These are phyloP conservation scores for Priceomyces medius DNA, from an alignment of 805 yeast species.

Conservation along the genomic window DNA sequence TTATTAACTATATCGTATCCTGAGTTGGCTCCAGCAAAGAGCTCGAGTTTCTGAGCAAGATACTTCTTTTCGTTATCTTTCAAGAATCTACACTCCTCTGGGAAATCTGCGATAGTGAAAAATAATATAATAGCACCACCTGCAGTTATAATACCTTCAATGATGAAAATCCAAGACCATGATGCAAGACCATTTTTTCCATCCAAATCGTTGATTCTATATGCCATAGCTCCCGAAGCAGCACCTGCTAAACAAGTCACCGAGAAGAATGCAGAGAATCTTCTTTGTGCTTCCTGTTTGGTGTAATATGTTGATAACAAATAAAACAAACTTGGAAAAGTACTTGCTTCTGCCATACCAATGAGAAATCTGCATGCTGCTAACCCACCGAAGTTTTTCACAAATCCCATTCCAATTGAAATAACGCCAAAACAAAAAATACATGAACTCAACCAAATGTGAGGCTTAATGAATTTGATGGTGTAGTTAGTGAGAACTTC, in stretches of 20 bases:
- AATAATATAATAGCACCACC: slow-evolving; percentile 36
- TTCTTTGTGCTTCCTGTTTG: slow-evolving; percentile 62
- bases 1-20: slow-evolving; percentile 50
- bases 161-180: slow-evolving; percentile 54
- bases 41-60: slow-evolving; percentile 57
- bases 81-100: slow-evolving; percentile 58
- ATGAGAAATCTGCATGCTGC: slow-evolving; percentile 62
- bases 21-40: slow-evolving; percentile 44
- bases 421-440: slow-evolving; percentile 64
- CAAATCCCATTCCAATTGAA: slow-evolving; percentile 66
- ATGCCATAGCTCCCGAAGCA: slow-evolving; percentile 73
- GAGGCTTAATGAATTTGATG: slow-evolving; percentile 60
- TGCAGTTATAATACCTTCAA: slow-evolving; percentile 43
- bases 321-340: slow-evolving; percentile 76
- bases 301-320: slow-evolving; percentile 65
- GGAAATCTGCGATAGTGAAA: slow-evolving; percentile 66
- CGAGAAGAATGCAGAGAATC: slow-evolving; percentile 68
- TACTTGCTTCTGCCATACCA: slow-evolving; percentile 68
- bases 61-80: slow-evolving; percentile 52
- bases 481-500: slow-evolving; percentile 65
- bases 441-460: slow-evolving; percentile 58
- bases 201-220: slow-evolving; percentile 56
- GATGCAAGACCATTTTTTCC: slow-evolving; percentile 40
- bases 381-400: slow-evolving; percentile 55
- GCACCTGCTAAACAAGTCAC: slow-evolving; percentile 78